These are phyloP conservation scores for Papiliotrema flavescens DNA, from an alignment of 1,284 basidiomycete species.

Conservation along the genomic window DNA sequence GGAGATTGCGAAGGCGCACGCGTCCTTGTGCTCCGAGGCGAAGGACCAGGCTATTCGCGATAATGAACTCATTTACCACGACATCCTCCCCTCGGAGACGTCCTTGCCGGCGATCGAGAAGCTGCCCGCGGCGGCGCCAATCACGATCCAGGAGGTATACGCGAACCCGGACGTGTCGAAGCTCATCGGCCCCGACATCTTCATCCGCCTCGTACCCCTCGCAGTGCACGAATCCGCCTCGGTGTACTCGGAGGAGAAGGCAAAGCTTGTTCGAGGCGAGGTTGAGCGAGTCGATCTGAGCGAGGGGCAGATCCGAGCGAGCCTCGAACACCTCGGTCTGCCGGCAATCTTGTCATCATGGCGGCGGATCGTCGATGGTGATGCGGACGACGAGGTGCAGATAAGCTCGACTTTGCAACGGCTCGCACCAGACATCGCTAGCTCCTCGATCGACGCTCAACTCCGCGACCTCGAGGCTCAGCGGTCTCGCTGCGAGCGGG, in stretches of 20 bases:
- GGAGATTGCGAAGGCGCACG: slow-evolving; percentile 80
- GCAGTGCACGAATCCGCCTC: slow-evolving; percentile 94
- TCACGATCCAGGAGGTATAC: slow-evolving; percentile 93
- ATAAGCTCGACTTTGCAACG: slow-evolving; percentile 69
- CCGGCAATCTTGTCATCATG: slow-evolving; percentile 72
- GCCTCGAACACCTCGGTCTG: slow-evolving; percentile 78
- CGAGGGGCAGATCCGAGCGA: slow-evolving; percentile 74
- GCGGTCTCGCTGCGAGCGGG: slow-evolving; percentile 60
- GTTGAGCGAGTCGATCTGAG: slow-evolving; percentile 80
- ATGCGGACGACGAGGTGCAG: slow-evolving; percentile 46
- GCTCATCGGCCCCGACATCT: slow-evolving; percentile 89
- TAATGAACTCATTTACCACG: slow-evolving; percentile 98
- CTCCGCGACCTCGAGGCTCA: slow-evolving; percentile 62
- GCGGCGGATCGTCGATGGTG: slow-evolving; percentile 69
- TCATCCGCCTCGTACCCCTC: slow-evolving; percentile 81
- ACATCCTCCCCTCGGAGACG: slow-evolving; percentile 77
- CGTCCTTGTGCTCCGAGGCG: slow-evolving; percentile 71
- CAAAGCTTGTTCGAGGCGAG: slow-evolving; percentile 86
- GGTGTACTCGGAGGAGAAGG: slow-evolving; percentile 98
- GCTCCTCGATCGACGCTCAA: slow-evolving; percentile 50
- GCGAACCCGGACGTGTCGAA: slow-evolving; percentile 87
- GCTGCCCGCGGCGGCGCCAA: slow-evolving; percentile 68
- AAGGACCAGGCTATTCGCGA: slow-evolving; percentile 75
- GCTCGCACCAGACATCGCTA: slow-evolving; percentile 74
- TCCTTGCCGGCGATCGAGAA: slow-evolving; percentile 78